These are phyloP conservation scores for Jaltomata sinuosa DNA, from an alignment of 257 asterid genomes.

Conservation along the genomic window DNA sequence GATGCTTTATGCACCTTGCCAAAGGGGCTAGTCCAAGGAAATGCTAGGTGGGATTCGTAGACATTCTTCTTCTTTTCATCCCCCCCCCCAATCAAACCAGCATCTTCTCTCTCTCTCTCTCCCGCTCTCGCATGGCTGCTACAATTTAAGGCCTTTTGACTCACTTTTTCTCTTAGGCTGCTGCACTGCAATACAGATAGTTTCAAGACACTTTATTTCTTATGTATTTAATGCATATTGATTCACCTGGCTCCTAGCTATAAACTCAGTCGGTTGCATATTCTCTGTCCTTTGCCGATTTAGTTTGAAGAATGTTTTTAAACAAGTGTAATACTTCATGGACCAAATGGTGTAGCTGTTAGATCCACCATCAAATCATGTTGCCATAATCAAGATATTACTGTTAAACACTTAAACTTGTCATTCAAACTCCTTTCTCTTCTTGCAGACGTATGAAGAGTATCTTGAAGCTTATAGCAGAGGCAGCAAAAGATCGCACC, in stretches of 20 bases:
- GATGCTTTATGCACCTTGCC: background rate
- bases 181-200: background rate
- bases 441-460: slow-evolving; percentile 88
- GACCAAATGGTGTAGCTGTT: background rate
- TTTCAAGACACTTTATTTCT: background rate
- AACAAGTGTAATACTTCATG: background rate
- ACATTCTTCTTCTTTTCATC: background rate
- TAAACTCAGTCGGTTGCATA: background rate
- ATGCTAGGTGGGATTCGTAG: background rate
- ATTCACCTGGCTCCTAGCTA: background rate
- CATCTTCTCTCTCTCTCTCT: background rate
- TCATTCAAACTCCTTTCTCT: background rate
- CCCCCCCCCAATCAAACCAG: background rate
- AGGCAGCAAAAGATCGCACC: slow-evolving; percentile 36
- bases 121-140: background rate
- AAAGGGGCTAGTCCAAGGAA: background rate
- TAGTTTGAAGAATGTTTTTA: background rate
- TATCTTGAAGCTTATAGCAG: slow-evolving; percentile 77
- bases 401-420: background rate
- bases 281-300: background rate
- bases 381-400: background rate
- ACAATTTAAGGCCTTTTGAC: background rate
- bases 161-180: background rate
- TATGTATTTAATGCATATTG: background rate
- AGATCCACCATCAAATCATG: background rate